These are phyloP conservation scores for Termitomyces titanicus DNA, from an alignment of 768 basidiomycete species.

Conservation along the genomic window DNA sequence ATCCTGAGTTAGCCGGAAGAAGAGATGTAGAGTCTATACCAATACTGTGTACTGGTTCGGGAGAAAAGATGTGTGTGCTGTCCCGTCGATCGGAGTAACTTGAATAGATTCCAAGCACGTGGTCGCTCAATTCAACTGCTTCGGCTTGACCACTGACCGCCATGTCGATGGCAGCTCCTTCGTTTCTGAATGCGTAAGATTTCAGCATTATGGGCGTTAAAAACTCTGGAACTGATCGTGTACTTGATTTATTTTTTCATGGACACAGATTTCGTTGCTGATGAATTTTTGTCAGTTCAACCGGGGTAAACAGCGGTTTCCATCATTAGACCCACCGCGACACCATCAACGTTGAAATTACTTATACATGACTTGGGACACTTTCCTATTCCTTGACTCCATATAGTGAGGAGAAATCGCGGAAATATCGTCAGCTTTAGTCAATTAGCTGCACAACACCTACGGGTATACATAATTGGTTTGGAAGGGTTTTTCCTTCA, in stretches of 20 bases:
- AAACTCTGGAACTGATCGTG: not conserved
- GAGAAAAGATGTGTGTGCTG: not conserved
- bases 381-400: too few species aligned
- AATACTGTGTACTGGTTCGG: not conserved
- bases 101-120: not conserved
- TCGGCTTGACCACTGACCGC: not conserved
- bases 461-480: too few species aligned
- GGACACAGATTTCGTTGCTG: not conserved
- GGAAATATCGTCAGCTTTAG: too few species aligned
- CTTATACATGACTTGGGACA: not conserved
- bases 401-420: too few species aligned
- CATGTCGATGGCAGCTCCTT: not conserved
- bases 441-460: too few species aligned
- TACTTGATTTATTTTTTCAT: not conserved
- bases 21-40: not conserved
- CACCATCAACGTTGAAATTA: not conserved
- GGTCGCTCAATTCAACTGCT: not conserved
- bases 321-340: too few species aligned
- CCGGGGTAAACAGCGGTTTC: not conserved
- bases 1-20: not conserved
- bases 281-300: not conserved
- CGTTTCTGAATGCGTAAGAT: not conserved
- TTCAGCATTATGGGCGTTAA: not conserved
- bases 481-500: too few species aligned
- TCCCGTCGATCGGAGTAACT: not conserved